Conservation (phyloP, 805 yeast genomes). For the Teunomyces cretensis region DNA sequence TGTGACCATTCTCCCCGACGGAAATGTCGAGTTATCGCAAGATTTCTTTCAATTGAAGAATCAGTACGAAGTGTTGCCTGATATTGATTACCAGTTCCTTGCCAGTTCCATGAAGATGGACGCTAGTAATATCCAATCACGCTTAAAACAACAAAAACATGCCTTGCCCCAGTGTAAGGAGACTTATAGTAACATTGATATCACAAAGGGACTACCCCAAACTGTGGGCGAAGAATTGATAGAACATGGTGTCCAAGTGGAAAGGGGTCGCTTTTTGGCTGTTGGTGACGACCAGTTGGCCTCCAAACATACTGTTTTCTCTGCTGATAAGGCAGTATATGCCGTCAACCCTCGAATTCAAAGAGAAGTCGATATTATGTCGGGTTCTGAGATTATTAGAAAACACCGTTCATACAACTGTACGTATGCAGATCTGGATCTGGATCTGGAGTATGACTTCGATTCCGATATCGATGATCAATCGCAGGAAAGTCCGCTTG, state of each 20-base stretch:
- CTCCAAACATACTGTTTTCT: conserved; percentile 43
- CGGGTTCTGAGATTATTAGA: conserved; percentile 16
- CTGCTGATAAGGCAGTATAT: conserved; percentile 12
- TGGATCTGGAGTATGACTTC: neutral
- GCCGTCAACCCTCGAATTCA: conserved; percentile 22
- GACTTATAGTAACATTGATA: conserved; percentile 34
- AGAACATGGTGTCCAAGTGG: conserved; percentile 46
- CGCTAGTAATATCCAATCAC: conserved; percentile 20
- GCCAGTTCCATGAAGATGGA: conserved; percentile 24
- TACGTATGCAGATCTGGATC: conserved; percentile 40
- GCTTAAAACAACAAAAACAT: conserved; percentile 15
- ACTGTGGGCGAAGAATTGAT: conserved; percentile 45
- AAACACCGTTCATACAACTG: conserved; percentile 29
- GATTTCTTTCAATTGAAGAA: conserved; percentile 45
- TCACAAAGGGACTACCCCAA: conserved; percentile 46
- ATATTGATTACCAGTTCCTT: conserved; percentile 20
- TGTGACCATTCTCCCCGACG: conserved; percentile 48
- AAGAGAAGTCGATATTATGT: conserved; percentile 15
- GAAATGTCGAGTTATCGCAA: conserved; percentile 41
- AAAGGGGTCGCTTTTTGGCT: conserved; percentile 50
- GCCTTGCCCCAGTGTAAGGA: conserved; percentile 32
- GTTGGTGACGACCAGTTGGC: conserved; percentile 43
- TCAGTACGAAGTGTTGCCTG: conserved; percentile 42
- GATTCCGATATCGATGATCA: neutral
- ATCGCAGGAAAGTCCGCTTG: neutral